These are phyloP conservation scores for Phialophora expanda DNA, from an alignment of 2,329 filamentous ascomycete genomes.

Conservation along the genomic window DNA sequence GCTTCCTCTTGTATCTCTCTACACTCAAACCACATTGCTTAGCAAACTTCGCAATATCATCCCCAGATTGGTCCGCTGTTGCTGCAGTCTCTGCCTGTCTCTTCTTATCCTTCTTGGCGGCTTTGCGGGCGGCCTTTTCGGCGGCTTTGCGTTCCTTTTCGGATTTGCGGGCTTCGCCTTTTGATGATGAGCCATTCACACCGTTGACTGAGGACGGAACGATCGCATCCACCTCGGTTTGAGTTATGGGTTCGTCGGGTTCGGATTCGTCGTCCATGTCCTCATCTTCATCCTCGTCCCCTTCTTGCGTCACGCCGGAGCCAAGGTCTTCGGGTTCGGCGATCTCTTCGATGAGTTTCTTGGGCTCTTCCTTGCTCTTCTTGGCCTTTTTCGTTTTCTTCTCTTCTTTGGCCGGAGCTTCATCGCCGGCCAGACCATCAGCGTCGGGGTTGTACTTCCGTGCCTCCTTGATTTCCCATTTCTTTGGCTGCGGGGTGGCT, in stretches of 20 bases:
- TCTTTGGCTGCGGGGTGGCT: conserved; percentile 66
- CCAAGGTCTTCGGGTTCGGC: conserved; percentile 30
- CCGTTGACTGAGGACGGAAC: conserved; percentile 40
- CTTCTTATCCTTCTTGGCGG: conserved; percentile 44
- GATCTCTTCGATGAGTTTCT: conserved; percentile 54
- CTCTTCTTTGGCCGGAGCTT: conserved; percentile 58
- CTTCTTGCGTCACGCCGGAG: conserved; percentile 45
- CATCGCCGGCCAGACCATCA: conserved; percentile 77
- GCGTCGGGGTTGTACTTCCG: conserved; percentile 94
- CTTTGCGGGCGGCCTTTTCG: conserved; percentile 39
- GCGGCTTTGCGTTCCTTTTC: conserved; percentile 51
- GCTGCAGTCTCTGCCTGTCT: conserved; percentile 47
- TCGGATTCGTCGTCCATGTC: conserved; percentile 50
- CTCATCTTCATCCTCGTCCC: conserved; percentile 47
- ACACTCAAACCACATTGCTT: conserved; percentile 71
- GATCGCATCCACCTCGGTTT: conserved; percentile 43
- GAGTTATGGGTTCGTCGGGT: conserved; percentile 52
- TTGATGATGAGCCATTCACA: conserved; percentile 35
- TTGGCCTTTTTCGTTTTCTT: conserved; percentile 49
- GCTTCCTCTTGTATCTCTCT: conserved; percentile 79
- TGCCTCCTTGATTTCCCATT: conserved; percentile 87
- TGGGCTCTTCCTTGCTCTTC: conserved; percentile 24
- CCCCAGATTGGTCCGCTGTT: conserved; percentile 46
- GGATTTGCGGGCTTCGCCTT: conserved; percentile 46
- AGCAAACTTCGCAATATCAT: conserved; percentile 63